Evolutionary conservation across 306 rosid genomes (phyloP).

Genomic region (Acacia acuminata): DNA sequence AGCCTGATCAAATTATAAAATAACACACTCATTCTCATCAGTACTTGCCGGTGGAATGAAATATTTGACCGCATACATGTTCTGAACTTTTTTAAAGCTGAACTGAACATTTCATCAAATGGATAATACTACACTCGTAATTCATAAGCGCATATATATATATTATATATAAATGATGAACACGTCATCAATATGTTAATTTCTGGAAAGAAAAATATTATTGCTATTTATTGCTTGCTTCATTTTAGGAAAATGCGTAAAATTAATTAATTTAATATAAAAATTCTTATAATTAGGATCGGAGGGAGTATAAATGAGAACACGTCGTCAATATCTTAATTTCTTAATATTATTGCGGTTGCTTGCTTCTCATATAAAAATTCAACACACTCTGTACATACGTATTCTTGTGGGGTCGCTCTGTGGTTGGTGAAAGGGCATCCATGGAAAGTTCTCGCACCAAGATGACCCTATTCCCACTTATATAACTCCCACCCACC

Average conservation of each 20-base stretch:
- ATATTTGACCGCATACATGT: background rate
- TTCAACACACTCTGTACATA: background rate
- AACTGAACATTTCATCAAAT: background rate
- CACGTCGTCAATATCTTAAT: no score
- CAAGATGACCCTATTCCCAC: background rate
- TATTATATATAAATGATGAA: no score
- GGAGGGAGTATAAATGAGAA: no score
- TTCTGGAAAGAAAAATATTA: background rate
- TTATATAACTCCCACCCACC: background rate
- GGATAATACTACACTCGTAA: no score
- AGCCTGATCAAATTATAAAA: no score
- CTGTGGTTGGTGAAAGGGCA: conserved; percentile 17
- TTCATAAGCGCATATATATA: no score
- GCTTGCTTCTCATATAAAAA: background rate
- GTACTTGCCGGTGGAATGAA: background rate
- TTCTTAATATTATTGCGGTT: background rate
- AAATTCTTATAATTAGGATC: no score
- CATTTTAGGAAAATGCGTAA: no score
- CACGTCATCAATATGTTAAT: no score
- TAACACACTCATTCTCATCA: background rate
- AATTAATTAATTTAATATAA: no score
- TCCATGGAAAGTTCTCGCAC: background rate
- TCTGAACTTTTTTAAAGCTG: background rate
- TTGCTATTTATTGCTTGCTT: background rate
- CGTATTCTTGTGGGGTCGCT: background rate